Evolutionary conservation across 495 filamentous ascomycete genomes (phyloP), one percentile per base, ranked within the genome.

Genomic region (Hamigera avellanea): DNA sequence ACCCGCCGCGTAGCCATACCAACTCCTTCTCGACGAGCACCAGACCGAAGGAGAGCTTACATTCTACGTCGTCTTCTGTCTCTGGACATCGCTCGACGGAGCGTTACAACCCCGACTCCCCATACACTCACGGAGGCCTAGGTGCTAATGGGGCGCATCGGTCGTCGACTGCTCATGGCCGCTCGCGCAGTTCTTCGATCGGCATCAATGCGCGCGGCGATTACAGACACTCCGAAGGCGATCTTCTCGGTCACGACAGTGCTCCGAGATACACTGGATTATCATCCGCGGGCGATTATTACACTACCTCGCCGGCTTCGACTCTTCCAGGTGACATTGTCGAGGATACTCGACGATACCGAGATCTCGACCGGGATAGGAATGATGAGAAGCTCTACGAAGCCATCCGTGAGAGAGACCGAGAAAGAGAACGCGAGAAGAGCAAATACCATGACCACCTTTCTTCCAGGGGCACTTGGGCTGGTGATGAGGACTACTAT

Each of bases 171-270:
- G 14, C 16, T 21, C 33, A 35, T 18, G 30, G 44, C 16, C 45
- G 49, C 3, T 54, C 55, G 8, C 57, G 61, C 12, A 68, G 62
- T 39, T 57, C 54, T 1, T 60, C 61, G 0, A 55, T 57, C 6
- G 45, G 56, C 6, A 40, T 56, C 12, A 44, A 45, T 6, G 12
- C 44, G 6, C 44, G 48, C 10, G 35, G 41, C 19, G 54, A 59
- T 4, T 66, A 67, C 34, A 44, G 61, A 33, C 64, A 62, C 28
- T 65, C 62, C 0, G 64, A 66, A 27, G 50, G 53, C 32, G 64
- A 68, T 30, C 41, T 66, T n/a, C 42, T 52, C 2, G 36, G 43
- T 26, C 46, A 47, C 6, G 56, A 56, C 13, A 8, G 30, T 4
- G 26, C 17, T 12, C 37, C 32, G 10, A 16, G 23, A 16, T 18